These are phyloP conservation scores for Trypanosoma boissoni DNA, from an alignment of 208 protist species.

Conservation along the genomic window DNA sequence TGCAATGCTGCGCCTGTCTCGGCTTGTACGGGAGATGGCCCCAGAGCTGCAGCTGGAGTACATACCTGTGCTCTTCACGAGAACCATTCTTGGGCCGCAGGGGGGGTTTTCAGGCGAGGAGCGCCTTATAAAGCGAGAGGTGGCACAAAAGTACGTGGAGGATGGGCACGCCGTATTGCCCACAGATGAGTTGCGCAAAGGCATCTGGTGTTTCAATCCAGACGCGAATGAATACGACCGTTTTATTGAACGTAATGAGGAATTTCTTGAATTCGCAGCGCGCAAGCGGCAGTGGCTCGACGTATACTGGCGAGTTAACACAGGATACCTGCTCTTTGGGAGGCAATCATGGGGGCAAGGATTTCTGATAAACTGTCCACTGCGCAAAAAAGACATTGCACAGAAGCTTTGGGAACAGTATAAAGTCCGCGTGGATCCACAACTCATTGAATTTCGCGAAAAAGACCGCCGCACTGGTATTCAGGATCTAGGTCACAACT, in stretches of 20 bases:
- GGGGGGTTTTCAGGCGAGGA: conserved; percentile 90
- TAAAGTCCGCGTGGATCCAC: conserved; percentile 84
- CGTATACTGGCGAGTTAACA: conserved; percentile 93
- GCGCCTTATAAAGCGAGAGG: conserved; percentile 87
- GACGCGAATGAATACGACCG: conserved; percentile 82
- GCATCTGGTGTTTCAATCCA: conserved; percentile 91
- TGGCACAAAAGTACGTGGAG: conserved; percentile 77
- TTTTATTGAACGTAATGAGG: conserved; percentile 84
- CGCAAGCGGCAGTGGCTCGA: conserved; percentile 92
- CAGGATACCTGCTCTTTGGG: conserved; percentile 87
- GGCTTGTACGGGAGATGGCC: conserved; percentile 75
- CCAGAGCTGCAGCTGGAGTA: conserved; percentile 90
- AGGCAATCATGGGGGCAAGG: conserved; percentile 89
- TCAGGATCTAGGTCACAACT: conserved; percentile 90
- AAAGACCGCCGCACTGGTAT: conserved; percentile 88
- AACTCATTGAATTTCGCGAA: conserved; percentile 86
- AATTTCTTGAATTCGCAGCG: conserved; percentile 89
- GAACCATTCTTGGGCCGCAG: conserved; percentile 84
- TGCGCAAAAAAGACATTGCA: conserved; percentile 83
- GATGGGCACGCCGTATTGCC: conserved; percentile 67
- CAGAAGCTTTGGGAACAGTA: conserved; percentile 94
- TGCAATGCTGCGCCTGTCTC: conserved; percentile 62
- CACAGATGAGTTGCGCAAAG: conserved; percentile 60
- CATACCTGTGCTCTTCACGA: conserved; percentile 82
- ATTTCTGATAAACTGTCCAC: conserved; percentile 85